Conservation (phyloP, 345 rosid species). For the Fremontodendron californicum region DNA sequence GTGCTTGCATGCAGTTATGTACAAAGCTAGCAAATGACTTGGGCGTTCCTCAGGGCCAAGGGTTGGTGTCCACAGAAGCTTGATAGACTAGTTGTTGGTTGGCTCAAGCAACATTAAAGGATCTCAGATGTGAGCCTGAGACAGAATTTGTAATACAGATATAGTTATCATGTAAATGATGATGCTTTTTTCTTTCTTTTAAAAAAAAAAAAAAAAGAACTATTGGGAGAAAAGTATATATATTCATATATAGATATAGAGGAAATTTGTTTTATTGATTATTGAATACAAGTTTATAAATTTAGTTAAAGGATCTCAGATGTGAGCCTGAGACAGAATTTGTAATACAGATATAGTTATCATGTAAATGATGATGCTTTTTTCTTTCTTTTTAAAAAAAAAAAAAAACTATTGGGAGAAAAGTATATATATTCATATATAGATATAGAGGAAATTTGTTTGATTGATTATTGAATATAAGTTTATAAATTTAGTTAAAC, state of each 20-base stretch:
- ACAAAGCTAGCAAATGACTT: conserved; percentile 62
- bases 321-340: not conserved
- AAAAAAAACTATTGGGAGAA: too few relatives aligned
- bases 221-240: too few relatives aligned
- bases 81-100: not conserved
- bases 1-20: conserved; percentile 84
- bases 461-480: too few relatives aligned
- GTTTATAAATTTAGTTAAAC: too few relatives aligned
- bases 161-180: too few relatives aligned
- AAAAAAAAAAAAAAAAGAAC: too few relatives aligned
- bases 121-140: not conserved
- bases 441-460: not conserved
- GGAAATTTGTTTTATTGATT: not conserved
- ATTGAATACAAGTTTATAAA: too few relatives aligned
- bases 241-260: not conserved
- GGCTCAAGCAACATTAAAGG: not conserved
- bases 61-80: conserved; percentile 26
- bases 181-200: too few relatives aligned
- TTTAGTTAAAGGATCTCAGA: not conserved
- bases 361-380: too few relatives aligned
- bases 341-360: not conserved
- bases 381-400: too few relatives aligned
- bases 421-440: not conserved
- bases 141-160: not conserved
- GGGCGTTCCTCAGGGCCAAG: conserved; percentile 42